phyloP scores from a whole-genome alignment of 305 asterid genomes.

The Fraxinus sp. region DNA sequence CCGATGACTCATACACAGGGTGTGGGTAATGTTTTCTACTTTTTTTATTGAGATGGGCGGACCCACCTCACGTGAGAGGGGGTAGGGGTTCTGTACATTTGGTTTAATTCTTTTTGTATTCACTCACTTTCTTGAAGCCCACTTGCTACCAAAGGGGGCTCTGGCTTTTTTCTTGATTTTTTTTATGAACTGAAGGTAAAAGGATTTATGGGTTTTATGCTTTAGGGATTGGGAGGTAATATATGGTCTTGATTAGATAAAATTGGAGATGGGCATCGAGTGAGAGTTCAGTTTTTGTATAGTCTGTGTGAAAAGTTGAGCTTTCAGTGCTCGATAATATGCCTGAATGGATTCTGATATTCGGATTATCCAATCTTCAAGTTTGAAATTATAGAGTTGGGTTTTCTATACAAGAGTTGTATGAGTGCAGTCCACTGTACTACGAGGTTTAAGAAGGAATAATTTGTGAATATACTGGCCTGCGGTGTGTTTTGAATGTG shows the following conservation, averaged over 20 bases:
- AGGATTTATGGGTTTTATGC: conserved; percentile 1
- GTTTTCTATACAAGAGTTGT: background rate
- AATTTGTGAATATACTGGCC: background rate
- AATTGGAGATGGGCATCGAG: background rate
- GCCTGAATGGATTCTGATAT: conserved; percentile 19
- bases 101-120: conserved; percentile 9
- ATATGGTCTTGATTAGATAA: background rate
- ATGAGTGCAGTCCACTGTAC: background rate
- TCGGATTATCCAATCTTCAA: background rate
- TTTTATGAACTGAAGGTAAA: background rate
- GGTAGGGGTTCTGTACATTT: too few relatives aligned
- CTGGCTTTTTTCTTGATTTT: conserved; percentile 2
- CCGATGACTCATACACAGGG: too few relatives aligned
- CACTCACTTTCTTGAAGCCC: conserved; percentile 31
- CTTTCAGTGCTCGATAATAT: conserved; percentile 1
- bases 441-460: background rate
- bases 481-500: background rate
- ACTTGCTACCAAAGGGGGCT: conserved; percentile 14
- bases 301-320: background rate
- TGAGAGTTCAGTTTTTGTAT: background rate
- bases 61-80: too few relatives aligned
- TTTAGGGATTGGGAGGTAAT: conserved; percentile 4
- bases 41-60: too few relatives aligned
- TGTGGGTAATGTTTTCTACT: too few relatives aligned
- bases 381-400: conserved; percentile 12